A percentile compares a stretch with the other conserved stretches of the same genome.
Conservation (phyloP, 2,329 filamentous ascomycete species). For the Alternaria sp. region DNA sequence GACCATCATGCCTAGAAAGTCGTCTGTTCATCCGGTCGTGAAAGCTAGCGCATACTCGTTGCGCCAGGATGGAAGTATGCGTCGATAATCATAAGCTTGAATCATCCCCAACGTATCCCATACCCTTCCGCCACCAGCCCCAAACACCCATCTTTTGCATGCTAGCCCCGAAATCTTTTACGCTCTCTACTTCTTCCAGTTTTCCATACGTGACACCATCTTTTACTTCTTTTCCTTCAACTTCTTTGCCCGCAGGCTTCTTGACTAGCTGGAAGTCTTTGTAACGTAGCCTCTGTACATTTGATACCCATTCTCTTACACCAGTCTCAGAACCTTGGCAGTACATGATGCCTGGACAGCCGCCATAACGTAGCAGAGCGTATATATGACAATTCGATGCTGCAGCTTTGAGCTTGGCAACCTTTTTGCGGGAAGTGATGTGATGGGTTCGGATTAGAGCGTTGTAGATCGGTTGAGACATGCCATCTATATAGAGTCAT, state of each 20-base stretch:
- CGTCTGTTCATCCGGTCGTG: too few relatives aligned
- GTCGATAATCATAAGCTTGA: constrained; percentile 10
- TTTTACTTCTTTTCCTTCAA: not conserved
- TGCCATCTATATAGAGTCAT: constrained; percentile 14
- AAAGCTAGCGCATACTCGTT: too few relatives aligned
- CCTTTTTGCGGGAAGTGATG: constrained; percentile 81
- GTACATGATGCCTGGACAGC: constrained; percentile 80
- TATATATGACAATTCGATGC: constrained; percentile 68
- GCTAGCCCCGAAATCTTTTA: constrained; percentile 68
- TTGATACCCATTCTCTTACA: constrained; percentile 70
- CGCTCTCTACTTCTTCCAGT: constrained; percentile 66
- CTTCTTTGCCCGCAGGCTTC: constrained; percentile 56
- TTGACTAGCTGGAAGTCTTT: constrained; percentile 74
- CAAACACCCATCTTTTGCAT: constrained; percentile 69
- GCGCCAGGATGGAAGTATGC: too few relatives aligned
- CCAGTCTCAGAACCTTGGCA: constrained; percentile 68
- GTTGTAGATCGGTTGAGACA: constrained; percentile 53
- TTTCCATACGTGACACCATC: constrained; percentile 38
- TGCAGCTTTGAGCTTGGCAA: constrained; percentile 69
- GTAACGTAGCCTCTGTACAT: constrained; percentile 71
- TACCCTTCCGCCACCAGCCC: constrained; percentile 72
- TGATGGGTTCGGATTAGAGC: constrained; percentile 80
- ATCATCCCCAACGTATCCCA: constrained; percentile 61
- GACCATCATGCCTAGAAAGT: too few relatives aligned
- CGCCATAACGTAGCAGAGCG: constrained; percentile 72